phyloP scores from a whole-genome alignment of 257 asterid genomes.

The Solanum clarkiae region DNA sequence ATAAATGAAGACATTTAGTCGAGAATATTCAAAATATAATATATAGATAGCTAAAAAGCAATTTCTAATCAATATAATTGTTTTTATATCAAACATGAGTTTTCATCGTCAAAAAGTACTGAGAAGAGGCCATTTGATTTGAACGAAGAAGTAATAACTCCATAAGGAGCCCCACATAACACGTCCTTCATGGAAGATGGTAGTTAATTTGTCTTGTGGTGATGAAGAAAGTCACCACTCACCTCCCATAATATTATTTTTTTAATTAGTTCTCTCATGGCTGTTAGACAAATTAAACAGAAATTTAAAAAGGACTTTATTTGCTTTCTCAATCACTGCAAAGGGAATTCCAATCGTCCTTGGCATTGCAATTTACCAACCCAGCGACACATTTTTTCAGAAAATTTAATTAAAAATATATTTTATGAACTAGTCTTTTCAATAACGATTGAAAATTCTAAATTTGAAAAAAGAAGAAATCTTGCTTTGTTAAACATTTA shows the following conservation, averaged over 20 bases:
- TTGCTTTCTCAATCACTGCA: background rate
- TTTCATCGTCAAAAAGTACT: too few relatives aligned
- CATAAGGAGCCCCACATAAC: background rate
- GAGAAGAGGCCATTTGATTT: background rate
- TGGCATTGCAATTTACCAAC: background rate
- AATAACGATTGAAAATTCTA: too few relatives aligned
- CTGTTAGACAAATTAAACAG: background rate
- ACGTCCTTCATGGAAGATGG: background rate
- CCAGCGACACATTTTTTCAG: background rate
- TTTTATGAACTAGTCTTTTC: too few relatives aligned
- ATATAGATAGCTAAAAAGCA: too few relatives aligned
- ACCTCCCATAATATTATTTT: background rate
- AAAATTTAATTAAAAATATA: too few relatives aligned
- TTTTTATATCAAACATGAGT: too few relatives aligned
- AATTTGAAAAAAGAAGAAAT: too few relatives aligned
- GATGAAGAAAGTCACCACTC: background rate
- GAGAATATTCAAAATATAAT: too few relatives aligned
- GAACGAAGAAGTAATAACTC: background rate
- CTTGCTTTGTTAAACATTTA: too few relatives aligned
- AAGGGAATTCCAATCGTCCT: background rate
- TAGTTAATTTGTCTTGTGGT: background rate
- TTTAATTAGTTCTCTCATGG: background rate
- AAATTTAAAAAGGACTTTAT: background rate
- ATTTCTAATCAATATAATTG: too few relatives aligned
- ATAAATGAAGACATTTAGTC: too few relatives aligned